phyloP scores from a whole-genome alignment of 139 green algal species.

The Haematococcus lacustris region DNA sequence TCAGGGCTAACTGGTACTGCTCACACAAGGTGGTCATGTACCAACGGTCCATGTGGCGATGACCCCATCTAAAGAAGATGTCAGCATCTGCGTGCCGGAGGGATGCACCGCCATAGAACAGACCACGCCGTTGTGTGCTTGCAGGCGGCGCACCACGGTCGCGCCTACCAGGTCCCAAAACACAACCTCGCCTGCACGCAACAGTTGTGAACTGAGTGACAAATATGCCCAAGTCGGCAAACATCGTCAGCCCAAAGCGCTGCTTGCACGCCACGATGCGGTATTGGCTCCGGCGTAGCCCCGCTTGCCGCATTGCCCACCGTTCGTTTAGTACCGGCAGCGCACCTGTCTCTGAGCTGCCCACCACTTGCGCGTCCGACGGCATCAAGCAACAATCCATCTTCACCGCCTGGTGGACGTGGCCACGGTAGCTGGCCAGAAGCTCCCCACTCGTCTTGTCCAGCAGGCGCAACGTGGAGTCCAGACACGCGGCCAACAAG shows the following conservation, averaged over 20 bases:
- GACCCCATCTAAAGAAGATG: conserved; percentile 62
- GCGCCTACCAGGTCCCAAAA: conserved; percentile 85
- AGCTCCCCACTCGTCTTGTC: conserved; percentile 60
- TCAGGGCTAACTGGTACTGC: too few relatives aligned
- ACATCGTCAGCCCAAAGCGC: neutral
- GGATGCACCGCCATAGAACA: conserved; percentile 71
- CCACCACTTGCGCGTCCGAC: conserved; percentile 63
- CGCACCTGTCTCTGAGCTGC: conserved; percentile 72
- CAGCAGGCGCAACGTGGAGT: conserved; percentile 44
- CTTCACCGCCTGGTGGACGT: conserved; percentile 57
- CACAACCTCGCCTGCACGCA: conserved; percentile 55
- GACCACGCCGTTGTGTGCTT: conserved; percentile 65
- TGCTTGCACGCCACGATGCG: neutral
- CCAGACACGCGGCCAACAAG: conserved; percentile 69
- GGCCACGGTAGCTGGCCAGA: conserved; percentile 71
- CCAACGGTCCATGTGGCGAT: too few relatives aligned
- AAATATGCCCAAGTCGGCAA: neutral
- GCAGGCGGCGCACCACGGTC: conserved; percentile 42
- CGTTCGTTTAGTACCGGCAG: neutral
- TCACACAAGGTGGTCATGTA: too few relatives aligned
- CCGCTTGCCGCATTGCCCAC: neutral
- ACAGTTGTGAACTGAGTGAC: neutral
- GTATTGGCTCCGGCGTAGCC: neutral
- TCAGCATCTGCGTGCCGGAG: conserved; percentile 54
- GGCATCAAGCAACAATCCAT: conserved; percentile 69